These are phyloP conservation scores for Ophiostoma triangulosporum DNA, from an alignment of 2,329 filamentous ascomycete genomes.

Conservation along the genomic window DNA sequence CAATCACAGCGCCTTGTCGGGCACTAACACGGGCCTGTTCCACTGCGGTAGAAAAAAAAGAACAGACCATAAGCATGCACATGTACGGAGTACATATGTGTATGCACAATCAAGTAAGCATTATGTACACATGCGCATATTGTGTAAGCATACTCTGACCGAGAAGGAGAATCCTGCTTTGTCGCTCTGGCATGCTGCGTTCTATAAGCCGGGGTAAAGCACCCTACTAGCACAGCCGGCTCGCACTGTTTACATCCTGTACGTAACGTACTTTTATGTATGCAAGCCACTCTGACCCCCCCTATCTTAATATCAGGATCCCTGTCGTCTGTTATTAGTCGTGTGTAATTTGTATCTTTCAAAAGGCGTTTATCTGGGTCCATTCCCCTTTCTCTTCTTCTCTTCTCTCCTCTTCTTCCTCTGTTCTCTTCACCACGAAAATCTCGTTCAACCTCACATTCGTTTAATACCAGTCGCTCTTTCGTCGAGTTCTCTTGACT, in stretches of 20 bases:
- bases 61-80: too few relatives aligned
- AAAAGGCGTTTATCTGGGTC: neutral
- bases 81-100: too few relatives aligned
- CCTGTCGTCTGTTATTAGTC: neutral
- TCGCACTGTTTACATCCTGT: too few relatives aligned
- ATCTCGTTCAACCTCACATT: constrained; percentile 6
- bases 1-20: neutral
- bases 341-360: neutral
- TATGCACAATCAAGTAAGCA: too few relatives aligned
- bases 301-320: too few relatives aligned
- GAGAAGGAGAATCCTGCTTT: neutral
- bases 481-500: constrained; percentile 7
- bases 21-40: neutral
- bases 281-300: neutral
- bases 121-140: too few relatives aligned
- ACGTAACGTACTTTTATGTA: too few relatives aligned
- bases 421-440: neutral
- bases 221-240: too few relatives aligned
- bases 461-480: constrained; percentile 6
- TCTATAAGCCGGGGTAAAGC: too few relatives aligned
- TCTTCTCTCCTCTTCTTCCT: neutral
- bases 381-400: neutral
- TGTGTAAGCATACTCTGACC: too few relatives aligned
- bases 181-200: neutral
- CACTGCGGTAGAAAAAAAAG: neutral